Base-by-base conservation (phyloP, 2,329 filamentous ascomycete species). In the Huntiella abstrusa region DNA sequence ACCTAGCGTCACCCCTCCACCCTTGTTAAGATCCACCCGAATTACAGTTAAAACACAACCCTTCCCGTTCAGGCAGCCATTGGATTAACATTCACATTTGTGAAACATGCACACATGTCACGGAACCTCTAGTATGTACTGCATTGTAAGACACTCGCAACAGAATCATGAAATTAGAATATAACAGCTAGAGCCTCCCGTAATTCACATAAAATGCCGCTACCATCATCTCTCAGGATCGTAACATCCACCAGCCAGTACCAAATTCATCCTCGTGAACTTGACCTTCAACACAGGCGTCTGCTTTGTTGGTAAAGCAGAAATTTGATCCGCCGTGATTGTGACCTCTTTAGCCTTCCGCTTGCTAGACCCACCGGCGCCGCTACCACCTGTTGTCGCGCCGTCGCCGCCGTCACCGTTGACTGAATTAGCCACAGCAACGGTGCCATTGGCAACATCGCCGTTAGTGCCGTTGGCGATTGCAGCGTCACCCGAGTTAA, bases 211-310 rank as follows among this genome's bases (percentile, higher is more conserved):
- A 28, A 5, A 28, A 28, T 28, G 1, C 22, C 8, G 8, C 6
- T 32, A 33, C 16, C n/a, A 4, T 41, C 33, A 49, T 32, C 40
- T 28, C 33, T 49, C 48, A 34, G 71, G 68, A 45, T 75, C 69
- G 54, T 75, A 79, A 55, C 73, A 78, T 17, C 87, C 85, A 41
- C 83, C 85, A 16, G 86, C 86, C 51, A 96, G 69, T 10, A 95
- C 80, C 53, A 96, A 62, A 59, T 98, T 98, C 84, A 94, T 95
- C 51, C 85, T 71, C 3, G 91, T 96, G 56, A 95, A 95, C 56
- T 81, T 76, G 46, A 93, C 87, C 63, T 88, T 91, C 62, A 92
- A 83, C 8, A 96, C 83, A 0, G 88, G 87, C 12, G 82, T 88
- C 64, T 93, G 94, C 72, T 98, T 98, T 3, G 91, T 96, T 1